These are phyloP conservation scores for Adenanthera pavonina DNA, from an alignment of 306 rosid genomes.

Conservation along the genomic window DNA sequence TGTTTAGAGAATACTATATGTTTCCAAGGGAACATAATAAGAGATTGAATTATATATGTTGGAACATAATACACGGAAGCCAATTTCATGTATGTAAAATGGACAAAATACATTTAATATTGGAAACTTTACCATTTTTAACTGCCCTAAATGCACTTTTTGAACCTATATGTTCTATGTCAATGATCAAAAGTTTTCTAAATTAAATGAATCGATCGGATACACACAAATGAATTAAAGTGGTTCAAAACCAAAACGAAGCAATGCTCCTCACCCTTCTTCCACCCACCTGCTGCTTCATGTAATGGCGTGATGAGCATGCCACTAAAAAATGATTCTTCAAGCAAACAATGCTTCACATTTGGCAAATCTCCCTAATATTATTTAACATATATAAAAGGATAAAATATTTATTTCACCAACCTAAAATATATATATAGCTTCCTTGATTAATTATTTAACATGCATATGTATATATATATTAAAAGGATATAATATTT, in stretches of 20 bases:
- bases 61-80: no score
- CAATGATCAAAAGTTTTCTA: neutral
- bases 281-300: slow-evolving; percentile 11
- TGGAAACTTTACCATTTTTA: neutral
- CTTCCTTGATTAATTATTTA: slow-evolving; percentile 27
- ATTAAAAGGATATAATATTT: neutral
- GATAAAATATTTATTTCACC: neutral
- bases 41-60: no score
- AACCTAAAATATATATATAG: neutral
- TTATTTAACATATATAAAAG: neutral
- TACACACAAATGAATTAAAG: no score
- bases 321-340: slow-evolving; percentile 30
- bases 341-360: slow-evolving; percentile 31
- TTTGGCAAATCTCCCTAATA: slow-evolving; percentile 35
- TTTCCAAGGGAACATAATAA: neutral
- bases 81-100: neutral
- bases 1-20: neutral
- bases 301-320: slow-evolving; percentile 47
- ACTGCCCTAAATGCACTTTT: neutral
- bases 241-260: neutral
- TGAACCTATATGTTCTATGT: neutral
- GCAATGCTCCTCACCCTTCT: neutral
- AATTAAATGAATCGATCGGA: no score
- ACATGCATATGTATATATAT: no score
- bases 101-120: neutral